Conservation (phyloP, 2,329 filamentous ascomycete genomes). For the Diaporthe helianthi region DNA sequence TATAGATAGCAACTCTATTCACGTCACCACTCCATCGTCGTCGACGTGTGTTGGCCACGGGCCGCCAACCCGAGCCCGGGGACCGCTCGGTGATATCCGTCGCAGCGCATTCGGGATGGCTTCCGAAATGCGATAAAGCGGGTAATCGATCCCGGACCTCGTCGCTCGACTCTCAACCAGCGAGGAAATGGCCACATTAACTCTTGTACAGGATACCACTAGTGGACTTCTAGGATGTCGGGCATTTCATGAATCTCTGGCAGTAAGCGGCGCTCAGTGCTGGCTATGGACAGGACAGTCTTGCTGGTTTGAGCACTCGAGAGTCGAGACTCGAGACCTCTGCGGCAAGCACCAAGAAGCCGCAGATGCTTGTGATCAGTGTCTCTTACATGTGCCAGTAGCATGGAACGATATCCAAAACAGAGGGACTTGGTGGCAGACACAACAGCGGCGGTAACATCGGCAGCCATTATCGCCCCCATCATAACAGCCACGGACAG, state of each 20-base stretch:
- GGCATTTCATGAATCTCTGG: not conserved
- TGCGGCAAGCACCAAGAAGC: constrained; percentile 6
- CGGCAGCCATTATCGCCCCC: constrained; percentile 16
- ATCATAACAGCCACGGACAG: constrained; percentile 11
- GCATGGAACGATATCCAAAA: not conserved
- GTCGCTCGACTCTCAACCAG: not conserved
- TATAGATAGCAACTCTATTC: not conserved
- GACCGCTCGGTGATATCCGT: not conserved
- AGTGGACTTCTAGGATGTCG: not conserved
- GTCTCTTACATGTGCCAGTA: not conserved
- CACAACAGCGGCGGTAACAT: not conserved
- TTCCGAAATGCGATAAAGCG: constrained; percentile 26
- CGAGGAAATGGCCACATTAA: not conserved
- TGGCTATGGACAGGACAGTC: not conserved
- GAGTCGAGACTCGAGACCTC: too few species aligned
- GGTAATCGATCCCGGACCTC: not conserved
- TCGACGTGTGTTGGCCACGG: constrained; percentile 8
- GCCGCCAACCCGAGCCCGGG: not conserved
- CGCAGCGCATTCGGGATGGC: not conserved
- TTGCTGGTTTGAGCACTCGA: not conserved
- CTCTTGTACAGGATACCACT: not conserved
- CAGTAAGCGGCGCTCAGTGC: not conserved
- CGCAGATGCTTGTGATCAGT: not conserved
- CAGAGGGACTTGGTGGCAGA: not conserved
- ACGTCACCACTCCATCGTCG: not conserved